A percentile compares a stretch with the other conserved stretches of the same genome.
phyloP scores from a whole-genome alignment of 805 yeast species.

The Candida suzukii region DNA sequence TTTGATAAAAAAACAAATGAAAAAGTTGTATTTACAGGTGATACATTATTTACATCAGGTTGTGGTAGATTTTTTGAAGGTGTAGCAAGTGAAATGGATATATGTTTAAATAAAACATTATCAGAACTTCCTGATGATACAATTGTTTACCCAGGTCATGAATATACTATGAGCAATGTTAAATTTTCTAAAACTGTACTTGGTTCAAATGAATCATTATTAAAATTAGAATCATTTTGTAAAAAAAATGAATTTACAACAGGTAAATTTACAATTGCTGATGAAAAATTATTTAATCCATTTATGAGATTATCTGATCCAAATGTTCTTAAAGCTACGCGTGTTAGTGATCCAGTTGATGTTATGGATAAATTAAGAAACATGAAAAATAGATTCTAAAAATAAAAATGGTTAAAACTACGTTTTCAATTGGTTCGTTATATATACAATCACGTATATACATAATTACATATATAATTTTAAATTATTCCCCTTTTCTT shows the following conservation, averaged over 20 bases:
- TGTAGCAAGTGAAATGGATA: slow-evolving; percentile 70
- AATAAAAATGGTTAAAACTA: no score
- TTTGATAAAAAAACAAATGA: slow-evolving; percentile 57
- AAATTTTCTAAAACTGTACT: slow-evolving; percentile 67
- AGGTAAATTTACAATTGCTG: slow-evolving; percentile 77
- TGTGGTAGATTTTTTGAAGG: slow-evolving; percentile 98
- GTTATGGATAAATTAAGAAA: slow-evolving; percentile 71
- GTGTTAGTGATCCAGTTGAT: slow-evolving; percentile 38
- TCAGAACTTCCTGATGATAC: slow-evolving; percentile 63
- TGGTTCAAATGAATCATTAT: slow-evolving; percentile 41
- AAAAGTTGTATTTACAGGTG: slow-evolving; percentile 87
- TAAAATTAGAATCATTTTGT: slow-evolving; percentile 44
- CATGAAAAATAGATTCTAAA: slow-evolving; percentile 61
- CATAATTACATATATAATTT: no score
- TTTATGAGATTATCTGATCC: slow-evolving; percentile 76
- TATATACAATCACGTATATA: no score
- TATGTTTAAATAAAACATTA: slow-evolving; percentile 52
- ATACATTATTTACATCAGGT: slow-evolving; percentile 88
- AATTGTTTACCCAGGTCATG: slow-evolving; percentile 88
- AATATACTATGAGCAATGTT: slow-evolving; percentile 80
- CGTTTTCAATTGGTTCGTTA: no score
- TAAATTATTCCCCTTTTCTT: no score
- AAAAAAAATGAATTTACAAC: slow-evolving; percentile 64
- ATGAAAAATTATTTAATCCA: slow-evolving; percentile 81
- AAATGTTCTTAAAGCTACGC: slow-evolving; percentile 51